Evolutionary conservation across 306 rosid genomes (phyloP).

Genomic region (Pyrus communis): DNA sequence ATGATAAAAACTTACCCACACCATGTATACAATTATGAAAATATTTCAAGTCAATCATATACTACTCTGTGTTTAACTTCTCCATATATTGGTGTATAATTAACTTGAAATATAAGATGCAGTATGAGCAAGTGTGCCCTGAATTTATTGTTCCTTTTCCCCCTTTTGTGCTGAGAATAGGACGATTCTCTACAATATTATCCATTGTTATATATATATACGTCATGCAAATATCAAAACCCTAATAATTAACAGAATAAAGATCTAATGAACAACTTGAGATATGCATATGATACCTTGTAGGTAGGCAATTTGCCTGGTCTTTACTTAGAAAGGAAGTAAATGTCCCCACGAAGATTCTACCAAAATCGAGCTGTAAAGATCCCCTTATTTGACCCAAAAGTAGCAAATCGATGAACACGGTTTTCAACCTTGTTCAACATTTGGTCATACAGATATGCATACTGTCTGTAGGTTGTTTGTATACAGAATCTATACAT

Average conservation of each 20-base stretch:
- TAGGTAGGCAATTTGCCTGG: not conserved
- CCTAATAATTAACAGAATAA: not conserved
- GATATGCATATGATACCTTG: not conserved
- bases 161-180: too few relatives aligned
- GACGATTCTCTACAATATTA: too few relatives aligned
- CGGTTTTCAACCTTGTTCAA: not conserved
- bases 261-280: not conserved
- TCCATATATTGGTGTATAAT: too few relatives aligned
- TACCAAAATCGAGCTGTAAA: slow-evolving; percentile 11
- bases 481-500: not conserved
- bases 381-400: slow-evolving; percentile 3
- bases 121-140: not conserved
- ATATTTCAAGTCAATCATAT: too few relatives aligned
- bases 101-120: not conserved
- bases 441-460: not conserved
- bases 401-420: not conserved
- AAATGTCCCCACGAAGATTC: slow-evolving; percentile 15
- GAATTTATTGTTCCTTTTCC: too few relatives aligned
- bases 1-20: too few relatives aligned
- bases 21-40: too few relatives aligned
- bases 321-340: not conserved
- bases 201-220: too few relatives aligned
- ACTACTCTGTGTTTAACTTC: not conserved
- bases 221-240: not conserved
- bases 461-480: slow-evolving; percentile 6